phyloP scores from a whole-genome alignment of 2,329 filamentous ascomycete genomes.

The Colletotrichum sp. region DNA sequence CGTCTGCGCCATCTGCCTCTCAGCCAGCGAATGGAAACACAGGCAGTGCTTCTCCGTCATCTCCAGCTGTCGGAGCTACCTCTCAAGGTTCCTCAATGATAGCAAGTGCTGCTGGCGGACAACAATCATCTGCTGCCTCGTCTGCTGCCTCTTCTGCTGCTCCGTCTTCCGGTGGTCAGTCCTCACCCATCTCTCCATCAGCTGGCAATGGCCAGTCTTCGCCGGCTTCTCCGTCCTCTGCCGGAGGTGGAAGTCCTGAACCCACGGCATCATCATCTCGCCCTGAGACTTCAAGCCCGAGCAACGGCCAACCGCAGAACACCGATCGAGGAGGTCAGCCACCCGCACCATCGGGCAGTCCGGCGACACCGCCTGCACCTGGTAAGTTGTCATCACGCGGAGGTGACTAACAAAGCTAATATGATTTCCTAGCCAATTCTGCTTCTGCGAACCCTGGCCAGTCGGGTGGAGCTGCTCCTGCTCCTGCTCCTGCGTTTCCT shows the following conservation, averaged over 20 bases:
- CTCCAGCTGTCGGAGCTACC: background rate
- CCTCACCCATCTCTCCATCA: background rate
- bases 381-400: background rate
- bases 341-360: background rate
- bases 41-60: background rate
- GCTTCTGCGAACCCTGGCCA: background rate
- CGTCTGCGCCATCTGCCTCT: background rate
- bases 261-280: background rate
- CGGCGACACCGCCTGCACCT: background rate
- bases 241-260: background rate
- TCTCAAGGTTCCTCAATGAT: background rate
- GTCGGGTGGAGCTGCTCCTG: background rate
- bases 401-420: background rate
- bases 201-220: background rate
- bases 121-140: background rate
- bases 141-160: background rate
- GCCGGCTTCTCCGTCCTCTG: background rate
- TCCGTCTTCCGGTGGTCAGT: background rate
- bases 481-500: background rate
- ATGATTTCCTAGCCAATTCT: background rate
- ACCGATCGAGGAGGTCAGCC: background rate
- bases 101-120: background rate
- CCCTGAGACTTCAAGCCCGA: background rate
- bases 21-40: fast-evolving
- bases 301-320: background rate